These are phyloP conservation scores for Aspergillus caelatus DNA, from an alignment of 2,329 filamentous ascomycete genomes.

Conservation along the genomic window DNA sequence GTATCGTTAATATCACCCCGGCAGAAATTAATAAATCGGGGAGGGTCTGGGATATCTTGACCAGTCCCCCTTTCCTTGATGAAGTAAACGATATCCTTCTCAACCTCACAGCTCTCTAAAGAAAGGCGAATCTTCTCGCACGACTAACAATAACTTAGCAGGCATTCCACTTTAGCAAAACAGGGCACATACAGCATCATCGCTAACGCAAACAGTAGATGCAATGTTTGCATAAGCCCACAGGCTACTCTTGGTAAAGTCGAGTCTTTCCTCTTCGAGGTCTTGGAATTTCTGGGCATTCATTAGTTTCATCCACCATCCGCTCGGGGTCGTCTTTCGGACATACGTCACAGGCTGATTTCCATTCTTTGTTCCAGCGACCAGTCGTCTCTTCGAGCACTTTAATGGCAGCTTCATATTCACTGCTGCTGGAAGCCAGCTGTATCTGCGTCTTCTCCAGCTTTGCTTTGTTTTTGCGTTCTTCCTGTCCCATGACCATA, in stretches of 20 bases:
- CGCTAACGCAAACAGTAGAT: conserved; percentile 95
- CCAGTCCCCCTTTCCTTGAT: conserved; percentile 89
- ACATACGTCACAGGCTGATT: conserved; percentile 78
- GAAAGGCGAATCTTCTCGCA: conserved; percentile 96
- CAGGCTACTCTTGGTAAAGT: conserved; percentile 96
- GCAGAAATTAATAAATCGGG: conserved; percentile 98
- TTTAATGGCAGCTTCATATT: conserved; percentile 93
- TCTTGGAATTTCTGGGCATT: conserved; percentile 86
- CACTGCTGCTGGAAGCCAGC: conserved; percentile 83
- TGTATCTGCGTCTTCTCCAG: conserved; percentile 98
- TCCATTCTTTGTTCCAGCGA: conserved; percentile 98
- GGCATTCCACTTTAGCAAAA: not conserved
- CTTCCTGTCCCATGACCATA: conserved; percentile 99
- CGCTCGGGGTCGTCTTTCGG: not conserved
- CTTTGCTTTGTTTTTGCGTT: conserved; percentile 98
- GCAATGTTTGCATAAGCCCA: conserved; percentile 98
- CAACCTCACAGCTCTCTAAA: conserved; percentile 92
- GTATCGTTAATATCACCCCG: conserved; percentile 76
- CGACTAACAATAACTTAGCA: conserved; percentile 51
- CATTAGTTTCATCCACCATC: conserved; percentile 23
- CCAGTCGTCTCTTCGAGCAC: conserved; percentile 91
- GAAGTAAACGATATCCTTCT: conserved; percentile 88
- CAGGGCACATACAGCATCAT: conserved; percentile 68
- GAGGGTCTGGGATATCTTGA: conserved; percentile 94
- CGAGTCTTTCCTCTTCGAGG: conserved; percentile 91